Base-by-base conservation (phyloP, 768 basidiomycete genomes). In the Amanita fuliginea region DNA sequence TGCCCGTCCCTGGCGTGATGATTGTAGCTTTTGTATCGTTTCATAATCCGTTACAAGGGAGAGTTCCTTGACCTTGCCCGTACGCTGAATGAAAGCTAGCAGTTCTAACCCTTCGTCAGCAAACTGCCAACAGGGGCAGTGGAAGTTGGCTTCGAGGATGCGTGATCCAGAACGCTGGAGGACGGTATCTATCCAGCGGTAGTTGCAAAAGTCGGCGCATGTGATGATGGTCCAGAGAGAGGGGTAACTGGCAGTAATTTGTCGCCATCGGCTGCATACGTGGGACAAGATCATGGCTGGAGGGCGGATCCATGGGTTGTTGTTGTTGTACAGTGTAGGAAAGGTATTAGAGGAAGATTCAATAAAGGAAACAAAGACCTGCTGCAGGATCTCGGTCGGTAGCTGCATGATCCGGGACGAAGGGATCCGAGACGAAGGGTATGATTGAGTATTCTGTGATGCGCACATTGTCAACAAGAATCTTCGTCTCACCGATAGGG, bases 241-340 rank as follows among this genome's bases (percentile, higher is more conserved):
- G 22, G 48, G 39, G 19, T 33, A 41, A 16, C n/a, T n/a, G 33
- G 42, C 3, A 5, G 40, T 9, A 14, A 49, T 49, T 21, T 21
- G 19, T 28, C 48, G 48, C 48, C 48, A 49, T 26, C 41, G 48
- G 21, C 14, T 49, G 33, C 48, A 49, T 40, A 42, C 36, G 26
- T 49, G 48, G 30, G 39, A 41, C 11, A 48, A 16, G 13, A n/a
- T 9, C 41, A 24, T 32, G 0, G 39, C 37, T 7, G 48, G 19
- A 4, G 34, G 18, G 6, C 24, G 46, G n/a, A 22, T 3, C 6
- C 16, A 26, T 24, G 46, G n/a, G 21, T 3, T 8, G 21, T 13
- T 16, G 18, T 3, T 3, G 9, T 9, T 28, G 28, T 28, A 28
- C n/a, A n/a, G n/a, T n/a, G n/a, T n/a, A n/a, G n/a, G n/a, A n/a